phyloP scores from a whole-genome alignment of 2,329 filamentous ascomycete genomes.

The Coniella vitis region DNA sequence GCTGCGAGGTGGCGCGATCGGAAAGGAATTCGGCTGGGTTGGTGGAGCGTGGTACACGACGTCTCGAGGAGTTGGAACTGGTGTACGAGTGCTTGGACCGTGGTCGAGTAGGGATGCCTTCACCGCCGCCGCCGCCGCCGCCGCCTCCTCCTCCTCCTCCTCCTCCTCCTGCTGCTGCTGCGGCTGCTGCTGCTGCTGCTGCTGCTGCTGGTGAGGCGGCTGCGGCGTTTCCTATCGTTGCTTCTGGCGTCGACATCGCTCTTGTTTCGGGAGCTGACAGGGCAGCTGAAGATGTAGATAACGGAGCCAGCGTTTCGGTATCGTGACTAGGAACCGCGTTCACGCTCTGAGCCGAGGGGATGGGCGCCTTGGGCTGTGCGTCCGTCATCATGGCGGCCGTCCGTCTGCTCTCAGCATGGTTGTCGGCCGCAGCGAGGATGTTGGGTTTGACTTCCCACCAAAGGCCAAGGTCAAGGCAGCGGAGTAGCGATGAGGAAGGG shows the following conservation, averaged over 20 bases:
- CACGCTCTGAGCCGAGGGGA: slow-evolving; percentile 6
- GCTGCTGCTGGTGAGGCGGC: background rate
- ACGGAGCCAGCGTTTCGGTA: too few relatives aligned
- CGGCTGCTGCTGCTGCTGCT: slow-evolving; percentile 3
- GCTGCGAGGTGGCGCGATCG: slow-evolving; percentile 69
- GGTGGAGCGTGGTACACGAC: slow-evolving; percentile 7
- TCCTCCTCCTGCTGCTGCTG: slow-evolving; percentile 6
- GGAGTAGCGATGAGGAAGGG: background rate
- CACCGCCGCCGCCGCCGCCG: slow-evolving; percentile 4
- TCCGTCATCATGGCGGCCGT: slow-evolving; percentile 13
- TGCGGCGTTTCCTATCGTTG: too few relatives aligned
- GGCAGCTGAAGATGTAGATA: too few relatives aligned
- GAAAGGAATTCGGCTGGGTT: slow-evolving; percentile 48
- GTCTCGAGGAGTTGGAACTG: slow-evolving; percentile 18
- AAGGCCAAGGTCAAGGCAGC: background rate
- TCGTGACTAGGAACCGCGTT: too few relatives aligned
- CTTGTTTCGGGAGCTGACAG: too few relatives aligned
- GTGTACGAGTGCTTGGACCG: slow-evolving; percentile 21
- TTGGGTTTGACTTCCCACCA: background rate
- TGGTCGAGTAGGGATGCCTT: slow-evolving; percentile 21
- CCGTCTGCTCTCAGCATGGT: slow-evolving; percentile 8
- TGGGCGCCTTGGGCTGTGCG: slow-evolving; percentile 10
- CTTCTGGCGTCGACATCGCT: too few relatives aligned
- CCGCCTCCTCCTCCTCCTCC: slow-evolving; percentile 1
- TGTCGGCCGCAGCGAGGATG: background rate